Conservation (phyloP, 1,284 basidiomycete genomes). For the Ganoderma meredithae region DNA sequence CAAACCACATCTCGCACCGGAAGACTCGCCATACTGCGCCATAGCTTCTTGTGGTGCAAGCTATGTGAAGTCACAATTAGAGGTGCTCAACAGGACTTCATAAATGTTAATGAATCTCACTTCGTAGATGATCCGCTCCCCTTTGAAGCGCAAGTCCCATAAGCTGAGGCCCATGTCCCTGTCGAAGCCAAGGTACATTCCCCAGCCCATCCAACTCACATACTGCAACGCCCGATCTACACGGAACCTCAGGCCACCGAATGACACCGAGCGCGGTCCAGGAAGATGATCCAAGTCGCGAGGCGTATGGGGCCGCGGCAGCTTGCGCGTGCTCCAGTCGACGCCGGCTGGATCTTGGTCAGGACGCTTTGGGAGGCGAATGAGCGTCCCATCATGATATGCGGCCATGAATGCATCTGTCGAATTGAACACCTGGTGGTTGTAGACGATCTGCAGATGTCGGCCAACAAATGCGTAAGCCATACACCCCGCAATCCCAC, state of each 20-base stretch:
- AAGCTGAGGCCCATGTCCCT: slow-evolving; percentile 72
- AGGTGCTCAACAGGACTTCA: neutral
- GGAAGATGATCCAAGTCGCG: slow-evolving; percentile 69
- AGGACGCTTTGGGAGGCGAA: slow-evolving; percentile 46
- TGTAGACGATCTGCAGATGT: slow-evolving; percentile 57
- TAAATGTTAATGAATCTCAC: slow-evolving; percentile 36
- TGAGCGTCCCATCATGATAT: slow-evolving; percentile 60
- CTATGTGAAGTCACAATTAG: slow-evolving; percentile 28
- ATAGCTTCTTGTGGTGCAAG: slow-evolving; percentile 66
- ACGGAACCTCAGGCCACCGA: slow-evolving; percentile 64
- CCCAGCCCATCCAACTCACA: slow-evolving; percentile 73
- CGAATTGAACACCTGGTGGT: slow-evolving; percentile 60
- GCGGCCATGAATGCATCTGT: slow-evolving; percentile 59
- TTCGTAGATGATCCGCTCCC: slow-evolving; percentile 72
- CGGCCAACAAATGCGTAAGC: neutral
- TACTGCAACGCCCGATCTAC: slow-evolving; percentile 61
- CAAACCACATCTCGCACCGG: slow-evolving; percentile 1
- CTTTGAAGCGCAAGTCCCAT: slow-evolving; percentile 70
- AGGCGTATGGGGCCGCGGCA: slow-evolving; percentile 42
- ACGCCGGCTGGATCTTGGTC: slow-evolving; percentile 38
- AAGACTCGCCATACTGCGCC: slow-evolving; percentile 62
- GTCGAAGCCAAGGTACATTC: slow-evolving; percentile 67
- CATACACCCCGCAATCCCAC: neutral
- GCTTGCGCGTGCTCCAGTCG: slow-evolving; percentile 58
- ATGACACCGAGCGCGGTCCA: slow-evolving; percentile 65